Evolutionary conservation across 139 green algal genomes (phyloP).

Genomic region (Raphidocelis subcapitata): DNA sequence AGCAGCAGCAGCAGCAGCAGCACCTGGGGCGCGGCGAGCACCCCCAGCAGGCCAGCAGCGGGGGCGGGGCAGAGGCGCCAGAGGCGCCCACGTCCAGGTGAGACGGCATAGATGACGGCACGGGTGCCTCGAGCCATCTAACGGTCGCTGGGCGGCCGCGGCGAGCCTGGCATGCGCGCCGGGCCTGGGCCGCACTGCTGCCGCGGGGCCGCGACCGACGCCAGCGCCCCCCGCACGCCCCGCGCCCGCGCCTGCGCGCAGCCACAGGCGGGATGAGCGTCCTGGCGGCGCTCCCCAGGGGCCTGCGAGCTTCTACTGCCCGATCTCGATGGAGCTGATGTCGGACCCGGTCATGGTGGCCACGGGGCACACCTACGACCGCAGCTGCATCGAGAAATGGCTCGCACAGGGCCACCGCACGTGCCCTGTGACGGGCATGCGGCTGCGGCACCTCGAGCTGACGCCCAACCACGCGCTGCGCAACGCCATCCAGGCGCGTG

Average conservation of each 20-base stretch:
- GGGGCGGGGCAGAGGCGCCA: too few relatives aligned
- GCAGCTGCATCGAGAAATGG: conserved; percentile 88
- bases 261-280: not conserved
- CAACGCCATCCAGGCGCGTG: conserved; percentile 68
- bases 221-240: too few relatives aligned
- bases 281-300: conserved; percentile 21
- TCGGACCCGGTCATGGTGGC: conserved; percentile 91
- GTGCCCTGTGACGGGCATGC: conserved; percentile 89
- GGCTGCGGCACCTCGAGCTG: conserved; percentile 87
- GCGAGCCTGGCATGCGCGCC: too few relatives aligned
- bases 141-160: too few relatives aligned
- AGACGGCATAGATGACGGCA: too few relatives aligned
- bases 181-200: too few relatives aligned
- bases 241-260: not conserved
- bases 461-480: conserved; percentile 91
- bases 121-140: too few relatives aligned
- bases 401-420: conserved; percentile 84
- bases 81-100: too few relatives aligned
- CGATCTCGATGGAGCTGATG: conserved; percentile 93
- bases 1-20: too few relatives aligned
- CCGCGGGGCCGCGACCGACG: too few relatives aligned
- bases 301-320: conserved; percentile 75
- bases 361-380: conserved; percentile 94
- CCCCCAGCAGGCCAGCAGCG: too few relatives aligned
- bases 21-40: too few relatives aligned